Evolutionary conservation across 306 rosid genomes (phyloP).

Genomic region (Urtica urens): DNA sequence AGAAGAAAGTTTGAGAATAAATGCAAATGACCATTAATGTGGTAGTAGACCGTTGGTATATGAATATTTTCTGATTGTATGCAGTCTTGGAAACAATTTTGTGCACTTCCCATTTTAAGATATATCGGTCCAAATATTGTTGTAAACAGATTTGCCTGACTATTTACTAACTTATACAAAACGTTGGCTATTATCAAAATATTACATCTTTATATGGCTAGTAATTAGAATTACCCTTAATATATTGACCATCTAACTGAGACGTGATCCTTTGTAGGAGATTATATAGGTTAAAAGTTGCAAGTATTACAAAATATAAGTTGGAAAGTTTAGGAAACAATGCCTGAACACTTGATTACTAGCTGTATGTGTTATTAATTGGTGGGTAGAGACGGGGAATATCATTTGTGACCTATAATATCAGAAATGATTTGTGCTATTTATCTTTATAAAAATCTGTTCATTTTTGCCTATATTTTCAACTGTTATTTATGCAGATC

Average conservation of each 20-base stretch:
- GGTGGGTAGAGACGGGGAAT: background rate
- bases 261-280: background rate
- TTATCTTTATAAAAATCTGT: background rate
- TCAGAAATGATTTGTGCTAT: background rate
- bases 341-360: background rate
- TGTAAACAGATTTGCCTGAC: no score
- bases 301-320: background rate
- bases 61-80: no score
- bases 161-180: no score
- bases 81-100: background rate
- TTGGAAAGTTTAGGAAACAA: background rate
- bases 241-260: background rate
- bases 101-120: no score
- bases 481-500: slow-evolving; percentile 38
- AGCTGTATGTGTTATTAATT: background rate
- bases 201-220: no score
- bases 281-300: background rate
- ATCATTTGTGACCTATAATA: background rate
- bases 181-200: no score
- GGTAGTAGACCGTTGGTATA: no score
- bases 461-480: background rate
- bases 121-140: no score
- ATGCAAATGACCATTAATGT: no score
- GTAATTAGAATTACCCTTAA: no score
- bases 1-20: background rate